Evolutionary conservation across 805 yeast genomes (phyloP).

Genomic region (Saturnispora ahearnii): DNA sequence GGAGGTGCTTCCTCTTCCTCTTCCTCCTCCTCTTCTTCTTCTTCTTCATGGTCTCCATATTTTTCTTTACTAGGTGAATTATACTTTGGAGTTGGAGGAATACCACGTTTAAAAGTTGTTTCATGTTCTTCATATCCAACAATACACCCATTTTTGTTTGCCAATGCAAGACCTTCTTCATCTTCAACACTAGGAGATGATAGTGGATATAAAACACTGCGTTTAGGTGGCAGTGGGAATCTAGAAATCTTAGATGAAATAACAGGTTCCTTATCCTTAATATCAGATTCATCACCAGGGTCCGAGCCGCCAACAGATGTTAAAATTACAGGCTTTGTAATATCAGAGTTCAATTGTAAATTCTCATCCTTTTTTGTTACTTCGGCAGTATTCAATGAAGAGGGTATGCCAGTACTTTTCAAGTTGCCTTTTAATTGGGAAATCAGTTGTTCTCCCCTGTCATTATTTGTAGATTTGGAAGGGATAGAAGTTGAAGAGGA

Average conservation of each 20-base stretch:
- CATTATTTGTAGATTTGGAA: not conserved
- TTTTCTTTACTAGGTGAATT: not conserved
- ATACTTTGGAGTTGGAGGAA: not conserved
- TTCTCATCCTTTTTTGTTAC: not conserved
- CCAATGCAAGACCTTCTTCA: not conserved
- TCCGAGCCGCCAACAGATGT: constrained; percentile 3
- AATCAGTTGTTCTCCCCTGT: constrained; percentile 7
- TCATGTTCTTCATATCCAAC: not conserved
- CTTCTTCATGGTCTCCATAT: not conserved
- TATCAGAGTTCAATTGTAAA: constrained; percentile 4
- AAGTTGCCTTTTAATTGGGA: constrained; percentile 12
- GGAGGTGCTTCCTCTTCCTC: not conserved
- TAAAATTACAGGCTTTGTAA: constrained; percentile 9
- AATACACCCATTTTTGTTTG: not conserved
- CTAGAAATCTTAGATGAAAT: not conserved
- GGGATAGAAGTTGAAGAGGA: not conserved
- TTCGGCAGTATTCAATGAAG: not conserved
- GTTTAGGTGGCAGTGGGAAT: constrained; percentile 9
- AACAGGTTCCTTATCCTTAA: not conserved
- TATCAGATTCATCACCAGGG: not conserved
- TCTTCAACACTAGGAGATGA: not conserved
- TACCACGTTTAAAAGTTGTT: not conserved
- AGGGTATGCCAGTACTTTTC: constrained; percentile 11
- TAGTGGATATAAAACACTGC: not conserved
- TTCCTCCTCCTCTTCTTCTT: not conserved